A percentile compares a stretch with the other conserved stretches of the same genome.
These are phyloP conservation scores for Glutinoglossum americanum DNA, from an alignment of 495 filamentous ascomycete species.

Conservation along the genomic window DNA sequence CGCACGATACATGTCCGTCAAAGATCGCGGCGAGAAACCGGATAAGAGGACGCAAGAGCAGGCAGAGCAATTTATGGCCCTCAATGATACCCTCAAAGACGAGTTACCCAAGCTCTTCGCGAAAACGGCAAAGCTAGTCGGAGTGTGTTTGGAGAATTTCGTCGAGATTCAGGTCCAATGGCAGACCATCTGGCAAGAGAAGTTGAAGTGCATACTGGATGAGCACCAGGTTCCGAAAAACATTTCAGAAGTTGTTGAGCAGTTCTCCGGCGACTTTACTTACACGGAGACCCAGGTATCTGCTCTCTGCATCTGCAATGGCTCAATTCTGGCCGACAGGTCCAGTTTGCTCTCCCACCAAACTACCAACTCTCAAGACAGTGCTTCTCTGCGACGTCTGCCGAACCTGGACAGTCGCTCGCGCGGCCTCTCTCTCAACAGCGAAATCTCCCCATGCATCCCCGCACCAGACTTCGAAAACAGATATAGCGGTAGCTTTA, in stretches of 20 bases:
- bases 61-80: conserved; percentile 64
- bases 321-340: conserved; percentile 29
- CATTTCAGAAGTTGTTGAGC: conserved; percentile 39
- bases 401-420: conserved; percentile 24
- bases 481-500: neutral
- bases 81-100: conserved; percentile 82
- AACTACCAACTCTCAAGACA: conserved; percentile 17
- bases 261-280: conserved; percentile 53
- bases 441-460: conserved; percentile 39
- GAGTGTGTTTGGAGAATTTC: conserved; percentile 59
- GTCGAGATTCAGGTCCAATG: conserved; percentile 61
- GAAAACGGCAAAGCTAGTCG: conserved; percentile 56
- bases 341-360: conserved; percentile 33
- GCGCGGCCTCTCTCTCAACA: conserved; percentile 38
- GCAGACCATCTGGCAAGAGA: conserved; percentile 58
- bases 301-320: conserved; percentile 36
- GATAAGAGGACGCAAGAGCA: conserved; percentile 66
- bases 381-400: conserved; percentile 15
- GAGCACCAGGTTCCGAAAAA: conserved; percentile 38
- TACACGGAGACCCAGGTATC: conserved; percentile 30
- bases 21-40: conserved; percentile 55
- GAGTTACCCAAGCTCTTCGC: conserved; percentile 73
- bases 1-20: conserved; percentile 54
- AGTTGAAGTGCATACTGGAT: conserved; percentile 53
- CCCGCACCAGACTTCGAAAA: conserved; percentile 25